Evolutionary conservation across 2,329 filamentous ascomycete genomes (phyloP).

Genomic region (Monascus ruber): DNA sequence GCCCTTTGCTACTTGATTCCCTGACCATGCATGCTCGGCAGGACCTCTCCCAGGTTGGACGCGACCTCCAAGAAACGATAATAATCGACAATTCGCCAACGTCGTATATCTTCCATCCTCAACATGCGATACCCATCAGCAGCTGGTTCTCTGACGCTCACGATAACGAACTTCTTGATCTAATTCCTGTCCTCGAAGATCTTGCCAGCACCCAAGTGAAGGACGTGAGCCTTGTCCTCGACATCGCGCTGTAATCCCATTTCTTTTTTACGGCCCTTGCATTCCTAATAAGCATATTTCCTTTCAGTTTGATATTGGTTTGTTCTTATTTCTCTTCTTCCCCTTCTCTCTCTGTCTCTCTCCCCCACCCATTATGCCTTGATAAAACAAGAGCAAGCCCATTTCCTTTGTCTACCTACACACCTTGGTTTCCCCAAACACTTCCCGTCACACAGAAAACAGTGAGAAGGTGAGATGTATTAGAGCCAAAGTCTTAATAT

Average conservation of each 20-base stretch:
- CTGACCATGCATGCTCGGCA: slow-evolving; percentile 18
- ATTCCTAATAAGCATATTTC: not conserved
- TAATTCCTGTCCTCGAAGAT: slow-evolving; percentile 97
- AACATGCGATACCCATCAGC: slow-evolving; percentile 97
- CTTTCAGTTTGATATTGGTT: slow-evolving; percentile 2
- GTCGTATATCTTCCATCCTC: slow-evolving; percentile 98
- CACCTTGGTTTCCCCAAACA: not conserved
- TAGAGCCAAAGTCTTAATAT: no score
- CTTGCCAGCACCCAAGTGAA: slow-evolving; percentile 76
- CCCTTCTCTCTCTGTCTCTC: not conserved
- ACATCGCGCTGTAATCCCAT: slow-evolving; percentile 56
- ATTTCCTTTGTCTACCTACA: not conserved
- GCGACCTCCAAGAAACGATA: slow-evolving; percentile 92
- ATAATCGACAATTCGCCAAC: slow-evolving; percentile 99
- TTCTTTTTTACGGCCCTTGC: no score
- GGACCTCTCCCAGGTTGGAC: slow-evolving; percentile 91
- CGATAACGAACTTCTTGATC: slow-evolving; percentile 93
- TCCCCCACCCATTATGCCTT: not conserved
- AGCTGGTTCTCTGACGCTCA: slow-evolving; percentile 99
- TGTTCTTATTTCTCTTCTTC: slow-evolving; percentile 5
- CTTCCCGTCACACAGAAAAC: no score
- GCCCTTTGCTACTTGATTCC: not conserved
- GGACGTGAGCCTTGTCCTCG: slow-evolving; percentile 94
- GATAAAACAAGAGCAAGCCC: not conserved
- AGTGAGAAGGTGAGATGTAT: no score